Conservation (phyloP, 140 eudicot genomes). For the Bidens hawaiensis region DNA sequence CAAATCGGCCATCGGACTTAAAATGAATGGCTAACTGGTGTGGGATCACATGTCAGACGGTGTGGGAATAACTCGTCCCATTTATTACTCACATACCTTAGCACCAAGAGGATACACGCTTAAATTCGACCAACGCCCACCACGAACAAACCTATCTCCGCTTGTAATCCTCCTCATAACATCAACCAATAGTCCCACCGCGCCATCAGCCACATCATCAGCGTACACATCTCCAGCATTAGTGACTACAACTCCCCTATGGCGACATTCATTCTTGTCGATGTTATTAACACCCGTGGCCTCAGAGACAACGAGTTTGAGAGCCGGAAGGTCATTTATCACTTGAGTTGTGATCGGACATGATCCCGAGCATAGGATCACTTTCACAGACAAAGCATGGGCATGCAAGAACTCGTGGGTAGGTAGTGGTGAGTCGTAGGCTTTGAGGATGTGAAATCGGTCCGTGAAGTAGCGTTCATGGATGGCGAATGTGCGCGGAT, state of each 20-base stretch:
- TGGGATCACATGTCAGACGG: too few species aligned
- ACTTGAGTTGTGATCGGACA: conserved; percentile 17
- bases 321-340: conserved; percentile 8
- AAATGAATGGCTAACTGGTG: too few species aligned
- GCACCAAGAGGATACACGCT: conserved; percentile 15
- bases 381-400: conserved; percentile 9
- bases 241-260: conserved; percentile 7
- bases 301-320: conserved; percentile 16
- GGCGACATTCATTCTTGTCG: conserved; percentile 16
- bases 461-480: conserved; percentile 16
- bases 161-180: conserved; percentile 20
- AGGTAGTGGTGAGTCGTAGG: conserved; percentile 27
- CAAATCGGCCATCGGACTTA: too few species aligned
- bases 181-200: conserved; percentile 9
- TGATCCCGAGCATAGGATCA: conserved; percentile 6
- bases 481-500: background rate
- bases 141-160: conserved; percentile 21
- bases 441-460: conserved; percentile 17
- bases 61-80: too few species aligned
- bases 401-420: conserved; percentile 17
- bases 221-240: conserved; percentile 16
- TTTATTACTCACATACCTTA: background rate
- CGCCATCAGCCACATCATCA: conserved; percentile 21
- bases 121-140: conserved; percentile 3
- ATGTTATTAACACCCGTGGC: conserved; percentile 23